These are phyloP conservation scores for Oryza meridionalis DNA, from an alignment of 176 grass and related monocot species.

Conservation along the genomic window DNA sequence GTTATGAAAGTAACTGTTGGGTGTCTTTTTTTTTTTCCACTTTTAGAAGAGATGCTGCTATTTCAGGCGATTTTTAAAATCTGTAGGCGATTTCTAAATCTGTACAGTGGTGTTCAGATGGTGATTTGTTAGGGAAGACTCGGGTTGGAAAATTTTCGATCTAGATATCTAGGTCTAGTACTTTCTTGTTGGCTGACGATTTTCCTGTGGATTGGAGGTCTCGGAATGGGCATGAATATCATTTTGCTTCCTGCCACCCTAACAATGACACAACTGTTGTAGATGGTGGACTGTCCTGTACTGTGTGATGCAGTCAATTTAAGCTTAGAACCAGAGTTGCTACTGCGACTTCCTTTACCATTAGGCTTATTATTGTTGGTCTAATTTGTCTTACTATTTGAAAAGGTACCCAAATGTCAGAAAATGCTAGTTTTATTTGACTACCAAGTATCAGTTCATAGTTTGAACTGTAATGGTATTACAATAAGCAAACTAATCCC, in stretches of 20 bases:
- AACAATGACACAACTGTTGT: background rate
- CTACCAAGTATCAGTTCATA: background rate
- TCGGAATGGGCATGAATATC: background rate
- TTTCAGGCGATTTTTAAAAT: too few relatives aligned
- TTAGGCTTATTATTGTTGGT: background rate
- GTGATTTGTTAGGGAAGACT: background rate
- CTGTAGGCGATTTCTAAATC: too few relatives aligned
- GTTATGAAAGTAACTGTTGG: background rate
- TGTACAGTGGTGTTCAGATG: background rate
- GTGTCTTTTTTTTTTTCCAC: too few relatives aligned
- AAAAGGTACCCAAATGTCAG: background rate
- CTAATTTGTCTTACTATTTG: background rate
- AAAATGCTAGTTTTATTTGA: conserved; percentile 24
- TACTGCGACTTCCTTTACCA: background rate
- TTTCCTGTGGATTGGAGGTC: background rate
- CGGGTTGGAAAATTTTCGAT: background rate
- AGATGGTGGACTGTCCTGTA: background rate
- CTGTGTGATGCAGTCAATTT: background rate
- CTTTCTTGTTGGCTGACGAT: background rate
- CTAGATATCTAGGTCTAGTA: background rate
- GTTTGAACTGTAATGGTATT: background rate
- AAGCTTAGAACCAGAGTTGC: background rate
- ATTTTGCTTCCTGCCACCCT: background rate
- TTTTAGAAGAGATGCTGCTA: background rate
- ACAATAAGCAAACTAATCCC: background rate